Evolutionary conservation across 345 rosid species (phyloP), one percentile per base, ranked within the genome.

Genomic region (Salix purpurea): DNA sequence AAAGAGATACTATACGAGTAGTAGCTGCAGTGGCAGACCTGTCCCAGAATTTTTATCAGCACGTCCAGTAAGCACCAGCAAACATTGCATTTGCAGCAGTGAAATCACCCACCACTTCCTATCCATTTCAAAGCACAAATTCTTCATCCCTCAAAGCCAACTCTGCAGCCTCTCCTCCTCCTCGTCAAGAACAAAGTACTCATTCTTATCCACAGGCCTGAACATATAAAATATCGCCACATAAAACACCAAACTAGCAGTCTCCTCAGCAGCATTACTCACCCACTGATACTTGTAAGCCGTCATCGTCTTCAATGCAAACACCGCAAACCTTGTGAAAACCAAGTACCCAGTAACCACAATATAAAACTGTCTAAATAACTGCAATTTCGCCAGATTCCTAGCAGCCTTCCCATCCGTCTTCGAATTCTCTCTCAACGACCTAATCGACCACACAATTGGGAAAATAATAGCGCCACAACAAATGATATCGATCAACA

Each of bases 381-480:
- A 74, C 11, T 92, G 90, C 75, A 96, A 84, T 76, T 93, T 96
- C 0, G 96, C 94, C 79, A 96, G 83, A 84, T 96, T 96, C 81
- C 89, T 91, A 0, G 98, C 99, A 0, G 97, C 97, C 84, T 93
- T 93, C 52, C 98, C 99, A 65, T 96, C 99, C 0, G 98, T 92
- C 84, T 96, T 96, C 0, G 97, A 92, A 0, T 94, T 93, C 76
- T 93, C 99, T 60, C 92, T 92, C 82, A 96, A 79, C 0, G 96
- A 89, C 19, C 99, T 78, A 32, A 96, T 94, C 0, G 99, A 96
- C 99, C 98, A 94, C 1, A 96, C 97, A 6, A 96, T 96, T 0
- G 99, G 99, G 89, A 96, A 96, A 37, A 96, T 92, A 66, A 96
- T 94, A 0, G 98, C 98, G 37, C 98, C 91, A 68, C 99, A 96